Percentiles rank a stretch among this genome's conserved stretches.
phyloP scores from a whole-genome alignment of 108 stramenopile genomes.

The Cyclotella choctawhatcheeana region DNA sequence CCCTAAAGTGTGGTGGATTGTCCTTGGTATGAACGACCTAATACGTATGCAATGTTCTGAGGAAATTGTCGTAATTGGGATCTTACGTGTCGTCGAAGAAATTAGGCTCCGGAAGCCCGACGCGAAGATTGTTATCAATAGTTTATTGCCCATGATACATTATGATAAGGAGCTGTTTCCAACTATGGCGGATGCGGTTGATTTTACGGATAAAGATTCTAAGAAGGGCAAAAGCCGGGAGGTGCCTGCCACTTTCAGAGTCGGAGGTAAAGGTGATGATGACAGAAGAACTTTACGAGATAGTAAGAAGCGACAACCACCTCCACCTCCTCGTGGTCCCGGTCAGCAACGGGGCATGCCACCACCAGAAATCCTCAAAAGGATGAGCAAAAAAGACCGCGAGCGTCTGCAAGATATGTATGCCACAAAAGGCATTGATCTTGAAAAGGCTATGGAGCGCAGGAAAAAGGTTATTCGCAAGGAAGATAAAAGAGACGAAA shows the following conservation, averaged over 20 bases:
- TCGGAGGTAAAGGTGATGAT: neutral
- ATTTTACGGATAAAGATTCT: slow-evolving; percentile 31
- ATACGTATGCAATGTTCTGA: slow-evolving; percentile 80
- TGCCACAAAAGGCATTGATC: slow-evolving; percentile 38
- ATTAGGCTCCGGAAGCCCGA: slow-evolving; percentile 67
- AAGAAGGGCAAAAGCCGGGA: slow-evolving; percentile 26
- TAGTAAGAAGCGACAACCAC: neutral
- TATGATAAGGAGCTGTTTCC: slow-evolving; percentile 20
- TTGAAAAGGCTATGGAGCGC: slow-evolving; percentile 46
- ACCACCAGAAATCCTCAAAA: slow-evolving; percentile 4
- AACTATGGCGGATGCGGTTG: slow-evolving; percentile 50
- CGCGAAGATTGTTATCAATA: slow-evolving; percentile 84
- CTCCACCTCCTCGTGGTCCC: neutral
- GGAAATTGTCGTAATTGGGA: slow-evolving; percentile 79
- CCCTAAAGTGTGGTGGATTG: slow-evolving; percentile 86
- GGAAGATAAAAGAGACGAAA: slow-evolving; percentile 19
- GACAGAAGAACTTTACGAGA: neutral
- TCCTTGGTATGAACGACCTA: slow-evolving; percentile 85
- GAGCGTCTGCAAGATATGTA: slow-evolving; percentile 29
- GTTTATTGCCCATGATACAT: slow-evolving; percentile 76
- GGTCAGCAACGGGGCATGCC: too few relatives aligned
- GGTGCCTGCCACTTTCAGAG: slow-evolving; percentile 9
- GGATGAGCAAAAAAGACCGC: slow-evolving; percentile 27
- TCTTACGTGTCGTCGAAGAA: slow-evolving; percentile 79
- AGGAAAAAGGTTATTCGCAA: slow-evolving; percentile 22